Base-by-base conservation (phyloP, 208 protist species). In the Acanthamoeba healyi region DNA sequence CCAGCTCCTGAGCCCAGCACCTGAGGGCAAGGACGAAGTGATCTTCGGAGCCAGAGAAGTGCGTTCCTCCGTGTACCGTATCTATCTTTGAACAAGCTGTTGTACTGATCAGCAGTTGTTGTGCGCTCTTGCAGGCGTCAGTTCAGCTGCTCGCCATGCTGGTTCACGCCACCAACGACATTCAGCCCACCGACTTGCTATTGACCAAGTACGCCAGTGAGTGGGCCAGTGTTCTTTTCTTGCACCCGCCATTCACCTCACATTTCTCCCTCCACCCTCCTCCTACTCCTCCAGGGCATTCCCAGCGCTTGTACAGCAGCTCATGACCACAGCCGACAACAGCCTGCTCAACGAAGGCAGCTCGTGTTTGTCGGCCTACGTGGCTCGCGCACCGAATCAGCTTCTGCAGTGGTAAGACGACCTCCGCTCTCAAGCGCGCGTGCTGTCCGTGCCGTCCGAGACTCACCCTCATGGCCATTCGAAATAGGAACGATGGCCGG, bases 261-360 rank as follows among this genome's bases (percentile, higher is more conserved):
- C 0, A 34, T 54, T 51, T 54, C 49, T 54, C 49, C 14, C 22
- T 1, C 12, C 14, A 54, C 49, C 22, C 5, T 54, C 49, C 22
- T 15, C 7, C 22, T 0, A 17, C 40, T 38, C 38, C 3, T 84
- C 9, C 14, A 58, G 77, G 77, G 84, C 84, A 15, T 91, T 91
- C 42, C 84, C 84, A n/a, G 54, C 70, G 38, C 32, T 91, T 10
- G 38, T 91, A 1, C 36, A 38, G 34, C 84, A 72, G 44, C 34
- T 91, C 26, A 42, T 91, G 14, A 63, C 32, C 46, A 91, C 84
- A 12, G 84, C 61, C 36, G 84, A 91, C 54, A 34, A 91, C 54
- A 70, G 84, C 29, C 42, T 91, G 49, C 44, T 91, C 14, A 91
- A 91, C 58, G 29, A 38, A 32, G 84, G 84, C 26, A 36, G 32